Percentiles rank a stretch among this genome's conserved stretches.
These are phyloP conservation scores for Aspergillus tubingensis DNA, from an alignment of 2,329 filamentous ascomycete genomes.

Conservation along the genomic window DNA sequence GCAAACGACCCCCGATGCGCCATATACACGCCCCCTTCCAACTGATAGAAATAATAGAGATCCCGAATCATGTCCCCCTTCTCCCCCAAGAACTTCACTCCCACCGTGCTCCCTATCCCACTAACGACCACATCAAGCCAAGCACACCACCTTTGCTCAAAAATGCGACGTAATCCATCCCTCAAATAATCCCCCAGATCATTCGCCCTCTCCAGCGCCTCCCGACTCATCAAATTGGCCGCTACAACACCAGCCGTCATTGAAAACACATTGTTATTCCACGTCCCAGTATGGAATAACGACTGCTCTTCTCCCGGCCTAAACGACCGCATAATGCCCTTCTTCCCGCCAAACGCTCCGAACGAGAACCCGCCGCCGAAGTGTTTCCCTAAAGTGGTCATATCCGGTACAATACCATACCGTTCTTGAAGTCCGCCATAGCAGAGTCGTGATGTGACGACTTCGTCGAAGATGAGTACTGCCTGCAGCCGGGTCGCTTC, in stretches of 20 bases:
- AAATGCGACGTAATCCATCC: slow-evolving; percentile 10
- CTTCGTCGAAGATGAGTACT: slow-evolving; percentile 69
- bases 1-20: not conserved
- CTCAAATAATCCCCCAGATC: slow-evolving; percentile 28
- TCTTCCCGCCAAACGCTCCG: slow-evolving; percentile 65
- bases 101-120: not conserved
- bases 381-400: slow-evolving; percentile 68
- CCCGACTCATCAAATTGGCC: slow-evolving; percentile 21
- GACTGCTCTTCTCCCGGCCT: slow-evolving; percentile 46
- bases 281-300: slow-evolving; percentile 63
- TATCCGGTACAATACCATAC: slow-evolving; percentile 56
- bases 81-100: not conserved
- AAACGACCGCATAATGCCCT: slow-evolving; percentile 61
- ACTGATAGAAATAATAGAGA: not conserved
- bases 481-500: slow-evolving; percentile 53
- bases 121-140: not conserved
- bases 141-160: not conserved
- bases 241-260: slow-evolving; percentile 58
- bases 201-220: slow-evolving; percentile 28
- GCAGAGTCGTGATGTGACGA: slow-evolving; percentile 66
- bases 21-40: not conserved
- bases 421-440: slow-evolving; percentile 52
- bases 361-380: slow-evolving; percentile 67
- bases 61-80: not conserved
- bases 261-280: slow-evolving; percentile 67